Conservation (phyloP, 169 alveolate genomes). For the Plasmodium coatneyi region DNA sequence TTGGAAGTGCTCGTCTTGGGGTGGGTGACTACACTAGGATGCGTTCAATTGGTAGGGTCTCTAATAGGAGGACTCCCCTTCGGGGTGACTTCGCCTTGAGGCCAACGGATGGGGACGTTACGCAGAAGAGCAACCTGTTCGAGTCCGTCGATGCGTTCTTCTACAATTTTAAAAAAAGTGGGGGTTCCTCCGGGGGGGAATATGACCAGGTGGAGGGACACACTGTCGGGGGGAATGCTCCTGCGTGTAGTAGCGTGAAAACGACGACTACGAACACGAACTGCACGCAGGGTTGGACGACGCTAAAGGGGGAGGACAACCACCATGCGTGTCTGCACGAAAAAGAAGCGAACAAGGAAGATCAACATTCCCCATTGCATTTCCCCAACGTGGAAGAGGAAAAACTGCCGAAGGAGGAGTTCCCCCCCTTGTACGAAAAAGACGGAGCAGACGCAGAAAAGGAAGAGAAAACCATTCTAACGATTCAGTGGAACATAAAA, state of each 20-base stretch:
- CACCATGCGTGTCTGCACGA: neutral
- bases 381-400: neutral
- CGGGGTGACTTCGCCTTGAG: neutral
- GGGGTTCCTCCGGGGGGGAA: neutral
- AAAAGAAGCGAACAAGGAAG: neutral
- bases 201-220: neutral
- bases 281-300: neutral
- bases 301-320: neutral
- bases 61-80: neutral
- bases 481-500: constrained; percentile 61
- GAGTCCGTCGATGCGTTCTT: constrained; percentile 36
- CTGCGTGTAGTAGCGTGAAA: neutral
- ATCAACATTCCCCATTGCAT: no score
- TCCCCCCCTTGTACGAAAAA: neutral
- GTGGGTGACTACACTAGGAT: neutral
- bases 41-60: neutral
- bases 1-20: neutral
- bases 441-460: neutral
- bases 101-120: neutral
- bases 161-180: neutral
- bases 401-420: neutral
- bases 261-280: neutral
- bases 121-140: constrained; percentile 3
- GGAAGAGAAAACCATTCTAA: constrained; percentile 25
- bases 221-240: neutral